Percentiles rank a stretch among this genome's conserved stretches.
phyloP scores from a whole-genome alignment of 768 basidiomycete species.

The Daedaleopsis nitida region DNA sequence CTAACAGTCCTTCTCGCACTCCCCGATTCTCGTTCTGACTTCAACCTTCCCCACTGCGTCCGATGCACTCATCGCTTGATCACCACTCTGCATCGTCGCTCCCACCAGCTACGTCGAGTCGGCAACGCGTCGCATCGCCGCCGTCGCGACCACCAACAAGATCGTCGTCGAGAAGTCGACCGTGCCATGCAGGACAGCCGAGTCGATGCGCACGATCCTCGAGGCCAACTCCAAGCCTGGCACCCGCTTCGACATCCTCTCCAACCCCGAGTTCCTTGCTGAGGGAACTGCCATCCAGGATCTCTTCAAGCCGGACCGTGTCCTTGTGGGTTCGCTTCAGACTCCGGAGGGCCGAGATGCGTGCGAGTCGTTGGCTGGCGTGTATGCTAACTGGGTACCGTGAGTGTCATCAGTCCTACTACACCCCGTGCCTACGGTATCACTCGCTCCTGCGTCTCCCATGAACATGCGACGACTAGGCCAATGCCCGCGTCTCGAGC shows the following conservation, averaged over 20 bases:
- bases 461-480: no score
- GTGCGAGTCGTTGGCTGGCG: constrained; percentile 69
- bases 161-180: constrained; percentile 99
- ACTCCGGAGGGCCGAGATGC: constrained; percentile 84
- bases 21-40: neutral
- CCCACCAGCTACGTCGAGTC: constrained; percentile 89
- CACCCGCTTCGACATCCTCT: constrained; percentile 95
- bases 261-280: constrained; percentile 98
- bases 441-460: neutral
- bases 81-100: neutral
- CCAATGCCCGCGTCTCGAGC: no score
- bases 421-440: no score
- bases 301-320: constrained; percentile 88
- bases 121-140: constrained; percentile 95
- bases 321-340: constrained; percentile 95
- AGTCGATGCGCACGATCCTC: constrained; percentile 98
- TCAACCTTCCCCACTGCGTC: neutral
- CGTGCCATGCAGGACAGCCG: constrained; percentile 97
- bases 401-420: constrained; percentile 41
- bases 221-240: constrained; percentile 96
- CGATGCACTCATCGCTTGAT: neutral
- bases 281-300: constrained; percentile 96
- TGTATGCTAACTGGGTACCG: constrained; percentile 98
- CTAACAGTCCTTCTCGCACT: neutral
- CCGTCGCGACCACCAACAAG: constrained; percentile 87